phyloP scores from a whole-genome alignment of 495 filamentous ascomycete species.

The Beverwykella pulmonaria region DNA sequence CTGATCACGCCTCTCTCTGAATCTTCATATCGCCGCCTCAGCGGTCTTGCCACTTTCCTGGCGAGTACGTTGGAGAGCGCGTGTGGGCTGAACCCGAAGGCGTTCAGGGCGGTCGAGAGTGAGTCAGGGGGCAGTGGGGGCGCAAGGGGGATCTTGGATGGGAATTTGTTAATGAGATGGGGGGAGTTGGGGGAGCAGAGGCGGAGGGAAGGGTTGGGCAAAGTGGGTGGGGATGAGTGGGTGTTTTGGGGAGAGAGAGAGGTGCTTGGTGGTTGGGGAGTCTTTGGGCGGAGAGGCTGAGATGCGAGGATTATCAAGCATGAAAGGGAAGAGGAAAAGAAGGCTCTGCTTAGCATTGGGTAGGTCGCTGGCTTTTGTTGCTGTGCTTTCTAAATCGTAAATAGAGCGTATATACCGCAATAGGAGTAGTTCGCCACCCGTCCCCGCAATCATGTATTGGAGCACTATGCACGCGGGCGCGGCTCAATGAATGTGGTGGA shows the following conservation, averaged over 20 bases:
- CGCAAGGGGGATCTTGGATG: conserved; percentile 64
- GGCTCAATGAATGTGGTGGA: too few relatives aligned
- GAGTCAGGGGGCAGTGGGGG: conserved; percentile 51
- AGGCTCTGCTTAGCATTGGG: too few relatives aligned
- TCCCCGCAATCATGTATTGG: too few relatives aligned
- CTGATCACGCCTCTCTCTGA: conserved; percentile 79
- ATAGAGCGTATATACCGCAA: too few relatives aligned
- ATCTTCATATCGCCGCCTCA: conserved; percentile 78
- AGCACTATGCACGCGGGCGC: too few relatives aligned
- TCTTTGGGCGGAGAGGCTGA: conserved; percentile 36
- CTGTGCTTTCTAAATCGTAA: too few relatives aligned
- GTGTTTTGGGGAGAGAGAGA: conserved; percentile 63
- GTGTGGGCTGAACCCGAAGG: conserved; percentile 79
- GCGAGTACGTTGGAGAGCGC: conserved; percentile 72
- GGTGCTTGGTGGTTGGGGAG: conserved; percentile 61
- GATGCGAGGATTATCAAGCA: too few relatives aligned
- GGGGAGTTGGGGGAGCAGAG: conserved; percentile 68
- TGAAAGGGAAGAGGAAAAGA: too few relatives aligned
- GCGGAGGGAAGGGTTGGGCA: conserved; percentile 67
- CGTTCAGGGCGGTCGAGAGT: conserved; percentile 63
- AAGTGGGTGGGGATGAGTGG: conserved; percentile 58
- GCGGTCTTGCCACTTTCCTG: conserved; percentile 78
- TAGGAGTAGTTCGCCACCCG: too few relatives aligned
- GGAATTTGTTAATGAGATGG: conserved; percentile 64
- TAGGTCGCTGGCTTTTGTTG: too few relatives aligned